phyloP scores from a whole-genome alignment of 768 basidiomycete species.

The Suillus decipiens region DNA sequence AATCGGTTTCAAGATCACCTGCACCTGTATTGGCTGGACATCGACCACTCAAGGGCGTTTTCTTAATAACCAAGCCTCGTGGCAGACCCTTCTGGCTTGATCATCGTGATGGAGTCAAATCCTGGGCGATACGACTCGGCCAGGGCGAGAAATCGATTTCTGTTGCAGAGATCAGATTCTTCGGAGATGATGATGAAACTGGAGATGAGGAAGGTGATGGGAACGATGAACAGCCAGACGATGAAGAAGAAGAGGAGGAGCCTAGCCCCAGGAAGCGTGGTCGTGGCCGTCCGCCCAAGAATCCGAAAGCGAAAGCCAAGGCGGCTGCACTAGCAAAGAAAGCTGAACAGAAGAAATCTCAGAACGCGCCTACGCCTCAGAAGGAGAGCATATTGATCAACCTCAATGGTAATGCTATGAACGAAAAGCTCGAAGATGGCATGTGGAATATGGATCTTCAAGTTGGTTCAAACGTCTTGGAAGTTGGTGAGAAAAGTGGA shows the following conservation, averaged over 20 bases:
- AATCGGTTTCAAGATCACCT: slow-evolving; percentile 35
- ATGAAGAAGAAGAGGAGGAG: slow-evolving; percentile 42
- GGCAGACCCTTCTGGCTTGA: slow-evolving; percentile 62
- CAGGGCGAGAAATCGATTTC: slow-evolving; percentile 57
- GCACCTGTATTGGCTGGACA: slow-evolving; percentile 32
- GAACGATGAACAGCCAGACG: slow-evolving; percentile 46
- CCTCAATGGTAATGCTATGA: slow-evolving; percentile 56
- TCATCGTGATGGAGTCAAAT: slow-evolving; percentile 68
- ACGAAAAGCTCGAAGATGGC: slow-evolving; percentile 47
- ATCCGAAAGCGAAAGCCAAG: slow-evolving; percentile 35
- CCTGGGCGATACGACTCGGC: slow-evolving; percentile 67
- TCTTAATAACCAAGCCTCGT: slow-evolving; percentile 56
- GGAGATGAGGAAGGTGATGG: slow-evolving; percentile 55
- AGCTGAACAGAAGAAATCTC: slow-evolving; percentile 43
- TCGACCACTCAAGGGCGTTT: slow-evolving; percentile 54
- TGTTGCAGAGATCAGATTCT: slow-evolving; percentile 54
- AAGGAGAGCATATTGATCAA: slow-evolving; percentile 60
- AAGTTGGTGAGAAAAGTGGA: slow-evolving; percentile 73
- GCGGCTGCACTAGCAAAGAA: slow-evolving; percentile 36
- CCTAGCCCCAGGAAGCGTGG: slow-evolving; percentile 43
- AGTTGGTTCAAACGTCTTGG: slow-evolving; percentile 61
- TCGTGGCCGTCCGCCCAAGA: slow-evolving; percentile 37
- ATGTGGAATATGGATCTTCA: slow-evolving; percentile 66
- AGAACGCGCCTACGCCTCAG: slow-evolving; percentile 40
- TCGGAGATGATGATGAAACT: slow-evolving; percentile 59